Conservation (phyloP, 352 stramenopile genomes). For the Globisporangium spinosum region DNA sequence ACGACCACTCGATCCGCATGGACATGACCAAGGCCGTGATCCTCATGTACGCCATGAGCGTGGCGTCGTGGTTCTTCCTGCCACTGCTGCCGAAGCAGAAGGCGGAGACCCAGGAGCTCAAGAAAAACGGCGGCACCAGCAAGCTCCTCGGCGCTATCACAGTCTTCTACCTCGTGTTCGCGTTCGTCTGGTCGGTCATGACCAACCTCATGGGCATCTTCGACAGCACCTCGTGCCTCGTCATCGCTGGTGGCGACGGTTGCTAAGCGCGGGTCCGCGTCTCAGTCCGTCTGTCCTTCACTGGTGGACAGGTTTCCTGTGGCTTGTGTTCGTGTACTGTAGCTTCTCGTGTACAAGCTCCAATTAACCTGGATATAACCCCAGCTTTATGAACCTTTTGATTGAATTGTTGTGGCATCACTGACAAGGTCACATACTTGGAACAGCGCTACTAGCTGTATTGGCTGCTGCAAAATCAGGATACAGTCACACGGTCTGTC, state of each 20-base stretch:
- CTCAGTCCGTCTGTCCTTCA: background rate
- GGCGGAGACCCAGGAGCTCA: background rate
- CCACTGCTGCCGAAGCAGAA: background rate
- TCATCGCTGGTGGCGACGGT: background rate
- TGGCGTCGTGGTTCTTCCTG: background rate
- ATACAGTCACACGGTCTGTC: too few relatives aligned
- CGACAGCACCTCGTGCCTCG: background rate
- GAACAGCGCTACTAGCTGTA: too few relatives aligned
- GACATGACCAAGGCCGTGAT: background rate
- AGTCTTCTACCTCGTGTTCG: background rate
- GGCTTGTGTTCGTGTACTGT: background rate
- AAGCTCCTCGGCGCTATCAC: background rate
- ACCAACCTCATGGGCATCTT: background rate
- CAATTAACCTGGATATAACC: too few relatives aligned
- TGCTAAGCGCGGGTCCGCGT: background rate
- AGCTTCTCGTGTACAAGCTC: background rate
- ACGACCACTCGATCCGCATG: background rate
- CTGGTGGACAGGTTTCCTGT: background rate
- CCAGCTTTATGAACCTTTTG: too few relatives aligned
- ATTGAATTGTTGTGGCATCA: too few relatives aligned
- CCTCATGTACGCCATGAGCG: background rate
- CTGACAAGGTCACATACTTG: too few relatives aligned
- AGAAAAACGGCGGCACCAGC: background rate
- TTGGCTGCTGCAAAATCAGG: too few relatives aligned
- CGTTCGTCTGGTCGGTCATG: background rate